Base-by-base conservation (phyloP, 1,139 yeast species). In the Taphrina populina region DNA sequence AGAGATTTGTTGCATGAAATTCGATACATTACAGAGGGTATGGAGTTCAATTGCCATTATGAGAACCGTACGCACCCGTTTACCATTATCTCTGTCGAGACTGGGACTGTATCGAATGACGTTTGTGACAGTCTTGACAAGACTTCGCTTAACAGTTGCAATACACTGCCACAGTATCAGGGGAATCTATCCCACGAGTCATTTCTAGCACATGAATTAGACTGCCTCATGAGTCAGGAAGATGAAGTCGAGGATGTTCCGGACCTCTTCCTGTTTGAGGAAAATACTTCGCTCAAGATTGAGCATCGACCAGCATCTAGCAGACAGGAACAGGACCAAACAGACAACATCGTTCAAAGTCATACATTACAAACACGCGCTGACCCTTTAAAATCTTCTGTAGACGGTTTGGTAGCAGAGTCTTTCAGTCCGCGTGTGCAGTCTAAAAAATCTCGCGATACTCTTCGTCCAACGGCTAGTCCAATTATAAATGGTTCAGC, bases 11-110 rank as follows among this genome's bases (percentile, higher is more conserved):
- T 53, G 8, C 35, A 26, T 2, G 57, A 53, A 4, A 39, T 53
- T 6, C 32, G 47, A n/a, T 41, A 46, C 20, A 35, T 45, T 13
- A 45, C 52, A 11, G 45, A 37, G n/a, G 52, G 57, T 24, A 45
- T 53, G 57, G 53, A 45, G 5, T 36, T 45, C 33, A 45, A 53
- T 21, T 53, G 52, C 29, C 35, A 41, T 19, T 17, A 26, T 13
- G 29, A 34, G n/a, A 39, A 43, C n/a, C 27, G 11, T 13, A 29
- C 33, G 29, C 34, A 24, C 13, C 36, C 57, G 7, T 46, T 53
- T 35, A 53, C 46, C 27, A 26, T 47, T 4, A 36, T 34, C 26
- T 19, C 41, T 11, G 41, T 47, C 17, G 21, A 10, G 37, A 13
- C 3, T 2, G 29, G 29, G 1, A 21, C 15, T 11, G 43, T 8